Evolutionary conservation across 257 asterid genomes (phyloP).

Genomic region (Primulina tabacum): DNA sequence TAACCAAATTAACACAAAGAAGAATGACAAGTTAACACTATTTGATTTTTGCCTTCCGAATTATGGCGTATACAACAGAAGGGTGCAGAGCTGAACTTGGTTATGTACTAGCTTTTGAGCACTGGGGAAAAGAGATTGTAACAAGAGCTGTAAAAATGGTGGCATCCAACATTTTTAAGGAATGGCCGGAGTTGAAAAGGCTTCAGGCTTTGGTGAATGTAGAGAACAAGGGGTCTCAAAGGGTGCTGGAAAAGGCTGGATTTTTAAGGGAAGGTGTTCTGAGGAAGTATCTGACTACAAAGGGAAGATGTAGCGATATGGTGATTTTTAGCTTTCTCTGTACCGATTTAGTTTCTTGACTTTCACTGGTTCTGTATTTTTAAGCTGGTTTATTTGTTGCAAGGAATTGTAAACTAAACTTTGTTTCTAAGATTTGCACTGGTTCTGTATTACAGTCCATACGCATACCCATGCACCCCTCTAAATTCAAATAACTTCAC

Average conservation of each 20-base stretch:
- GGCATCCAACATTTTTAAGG: conserved; percentile 29
- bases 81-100: conserved; percentile 48
- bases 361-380: not conserved
- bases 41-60: not conserved
- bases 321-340: conserved; percentile 39
- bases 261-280: conserved; percentile 44
- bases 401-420: not conserved
- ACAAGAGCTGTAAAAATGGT: conserved; percentile 44
- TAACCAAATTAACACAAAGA: too few relatives aligned
- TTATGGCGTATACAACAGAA: not conserved
- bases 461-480: not conserved
- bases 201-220: conserved; percentile 47
- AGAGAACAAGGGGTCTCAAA: conserved; percentile 42
- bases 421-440: not conserved
- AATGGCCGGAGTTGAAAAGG: conserved; percentile 41
- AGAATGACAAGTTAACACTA: too few relatives aligned
- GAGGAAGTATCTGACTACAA: conserved; percentile 24
- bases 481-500: too few relatives aligned
- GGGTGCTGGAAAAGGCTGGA: conserved; percentile 51
- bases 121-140: conserved; percentile 56
- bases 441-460: not conserved
- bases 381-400: not conserved
- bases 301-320: conserved; percentile 33
- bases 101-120: conserved; percentile 39
- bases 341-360: conserved; percentile 3